Conservation (phyloP, 2,329 filamentous ascomycete species). For the Trichoderma sp. region DNA sequence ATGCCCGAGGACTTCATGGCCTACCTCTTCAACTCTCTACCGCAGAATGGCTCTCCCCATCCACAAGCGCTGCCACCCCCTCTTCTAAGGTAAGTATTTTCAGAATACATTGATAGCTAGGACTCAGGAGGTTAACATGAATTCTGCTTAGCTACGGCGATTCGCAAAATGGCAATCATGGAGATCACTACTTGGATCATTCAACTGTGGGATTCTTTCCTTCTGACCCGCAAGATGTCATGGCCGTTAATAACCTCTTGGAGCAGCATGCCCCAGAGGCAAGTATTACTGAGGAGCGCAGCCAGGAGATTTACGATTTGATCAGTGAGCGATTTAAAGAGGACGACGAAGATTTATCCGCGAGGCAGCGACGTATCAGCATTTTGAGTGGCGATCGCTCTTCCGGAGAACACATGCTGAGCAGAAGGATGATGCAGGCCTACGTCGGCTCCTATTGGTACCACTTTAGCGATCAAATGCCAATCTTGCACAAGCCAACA, state of each 20-base stretch:
- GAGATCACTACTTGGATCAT: conserved; percentile 54
- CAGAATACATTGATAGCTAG: neutral
- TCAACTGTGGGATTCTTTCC: conserved; percentile 60
- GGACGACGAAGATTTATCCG: conserved; percentile 68
- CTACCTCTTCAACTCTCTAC: conserved; percentile 71
- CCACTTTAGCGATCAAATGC: conserved; percentile 91
- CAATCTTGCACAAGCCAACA: conserved; percentile 91
- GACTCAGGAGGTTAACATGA: conserved; percentile 31
- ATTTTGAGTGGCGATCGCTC: conserved; percentile 79
- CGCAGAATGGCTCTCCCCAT: conserved; percentile 35
- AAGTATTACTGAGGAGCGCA: conserved; percentile 83
- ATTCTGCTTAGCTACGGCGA: conserved; percentile 56
- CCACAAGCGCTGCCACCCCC: conserved; percentile 53
- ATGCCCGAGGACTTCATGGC: conserved; percentile 87
- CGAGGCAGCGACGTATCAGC: conserved; percentile 74
- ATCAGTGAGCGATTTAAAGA: conserved; percentile 84
- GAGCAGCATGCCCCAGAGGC: conserved; percentile 80
- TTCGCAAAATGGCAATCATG: conserved; percentile 47
- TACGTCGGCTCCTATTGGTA: conserved; percentile 95
- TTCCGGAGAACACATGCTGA: conserved; percentile 68
- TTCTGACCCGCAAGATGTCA: conserved; percentile 72
- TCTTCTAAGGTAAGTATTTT: conserved; percentile 51
- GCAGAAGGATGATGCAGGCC: conserved; percentile 91
- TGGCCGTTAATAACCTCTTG: conserved; percentile 85
- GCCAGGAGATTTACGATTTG: conserved; percentile 78